Percentiles rank a stretch among this genome's conserved stretches.
phyloP scores from a whole-genome alignment of 176 grass and related monocot genomes.

The Triticum timopheevii region DNA sequence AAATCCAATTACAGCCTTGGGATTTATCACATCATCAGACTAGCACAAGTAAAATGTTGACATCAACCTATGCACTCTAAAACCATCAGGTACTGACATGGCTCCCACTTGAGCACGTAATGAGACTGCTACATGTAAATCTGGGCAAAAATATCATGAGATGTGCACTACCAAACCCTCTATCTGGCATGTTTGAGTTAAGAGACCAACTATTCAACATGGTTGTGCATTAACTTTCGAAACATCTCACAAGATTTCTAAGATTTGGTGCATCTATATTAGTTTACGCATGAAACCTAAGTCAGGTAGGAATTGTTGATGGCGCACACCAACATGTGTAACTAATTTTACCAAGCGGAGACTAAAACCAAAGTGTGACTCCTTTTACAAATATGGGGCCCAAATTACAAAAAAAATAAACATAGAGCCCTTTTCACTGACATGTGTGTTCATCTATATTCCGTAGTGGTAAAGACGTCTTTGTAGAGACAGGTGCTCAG shows the following conservation, averaged over 20 bases:
- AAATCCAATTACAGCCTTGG: not conserved
- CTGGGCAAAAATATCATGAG: slow-evolving; percentile 1
- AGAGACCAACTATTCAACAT: slow-evolving; percentile 15
- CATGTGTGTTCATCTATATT: not conserved
- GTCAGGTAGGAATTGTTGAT: not conserved
- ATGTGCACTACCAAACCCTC: not conserved
- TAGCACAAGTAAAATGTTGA: not conserved
- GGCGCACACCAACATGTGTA: not conserved
- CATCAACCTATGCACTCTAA: not conserved
- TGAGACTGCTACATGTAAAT: not conserved
- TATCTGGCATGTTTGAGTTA: not conserved
- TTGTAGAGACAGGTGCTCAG: not conserved
- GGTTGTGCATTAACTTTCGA: not conserved
- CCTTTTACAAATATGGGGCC: not conserved
- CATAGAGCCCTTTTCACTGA: not conserved
- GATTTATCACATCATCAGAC: not conserved
- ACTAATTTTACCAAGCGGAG: not conserved
- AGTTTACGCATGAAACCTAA: not conserved
- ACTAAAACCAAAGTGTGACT: not conserved
- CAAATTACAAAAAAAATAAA: not conserved
- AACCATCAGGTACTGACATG: not conserved
- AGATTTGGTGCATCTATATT: not conserved
- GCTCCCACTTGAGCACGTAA: not conserved
- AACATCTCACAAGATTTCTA: not conserved
- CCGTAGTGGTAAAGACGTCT: not conserved